phyloP scores from a whole-genome alignment of 441 rosid species.

The Brassica hybrid region DNA sequence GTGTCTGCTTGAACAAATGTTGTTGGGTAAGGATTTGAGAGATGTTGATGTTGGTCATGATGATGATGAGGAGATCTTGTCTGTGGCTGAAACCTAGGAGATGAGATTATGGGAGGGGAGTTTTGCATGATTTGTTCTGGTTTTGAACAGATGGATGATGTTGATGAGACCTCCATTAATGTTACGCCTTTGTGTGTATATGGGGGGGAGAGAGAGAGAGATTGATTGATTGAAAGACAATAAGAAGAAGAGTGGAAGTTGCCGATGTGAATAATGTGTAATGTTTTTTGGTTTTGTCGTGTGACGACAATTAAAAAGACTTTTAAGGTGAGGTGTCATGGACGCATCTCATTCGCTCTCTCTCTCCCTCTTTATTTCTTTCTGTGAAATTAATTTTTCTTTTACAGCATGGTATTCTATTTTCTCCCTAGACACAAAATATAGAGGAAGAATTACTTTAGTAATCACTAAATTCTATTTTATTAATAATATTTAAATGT shows the following conservation, averaged over 20 bases:
- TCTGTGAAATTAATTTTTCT: neutral
- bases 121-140: slow-evolving; percentile 41
- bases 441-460: too few species aligned
- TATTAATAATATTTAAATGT: too few species aligned
- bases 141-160: slow-evolving; percentile 41
- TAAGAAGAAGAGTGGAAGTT: slow-evolving; percentile 47
- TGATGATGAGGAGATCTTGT: slow-evolving; percentile 36
- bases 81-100: slow-evolving; percentile 48
- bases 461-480: too few species aligned
- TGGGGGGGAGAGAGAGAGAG: slow-evolving; percentile 38
- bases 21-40: slow-evolving; percentile 90
- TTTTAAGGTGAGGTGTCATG: slow-evolving; percentile 45
- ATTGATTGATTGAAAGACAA: slow-evolving; percentile 40
- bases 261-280: slow-evolving; percentile 44
- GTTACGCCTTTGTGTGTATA: slow-evolving; percentile 36
- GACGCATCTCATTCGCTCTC: slow-evolving; percentile 40
- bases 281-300: slow-evolving; percentile 42
- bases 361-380: neutral
- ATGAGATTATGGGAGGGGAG: slow-evolving; percentile 30
- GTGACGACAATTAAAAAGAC: slow-evolving; percentile 44
- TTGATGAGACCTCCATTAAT: slow-evolving; percentile 44
- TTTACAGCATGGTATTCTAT: too few species aligned
- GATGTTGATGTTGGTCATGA: slow-evolving; percentile 54
- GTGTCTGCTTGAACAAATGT: slow-evolving; percentile 97
- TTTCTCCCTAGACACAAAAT: too few species aligned